Evolutionary conservation across 441 rosid species (phyloP), one percentile per base, ranked within the genome.

Genomic region (Francoa sonchifolia): DNA sequence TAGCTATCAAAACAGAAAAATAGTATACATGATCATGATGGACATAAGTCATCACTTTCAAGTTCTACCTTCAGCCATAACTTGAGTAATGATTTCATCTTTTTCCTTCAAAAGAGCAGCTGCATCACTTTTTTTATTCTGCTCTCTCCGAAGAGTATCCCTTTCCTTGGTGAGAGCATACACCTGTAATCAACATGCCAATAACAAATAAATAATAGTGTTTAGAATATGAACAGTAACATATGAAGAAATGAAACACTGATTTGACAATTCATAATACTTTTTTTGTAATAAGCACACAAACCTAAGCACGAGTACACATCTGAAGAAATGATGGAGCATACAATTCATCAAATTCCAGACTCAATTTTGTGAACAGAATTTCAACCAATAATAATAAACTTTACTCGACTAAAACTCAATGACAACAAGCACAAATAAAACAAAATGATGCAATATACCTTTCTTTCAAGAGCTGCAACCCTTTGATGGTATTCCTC

Each of bases 401-500:
- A n/a, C n/a, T n/a, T n/a, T n/a, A n/a, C n/a, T n/a, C n/a, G n/a
- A n/a, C 13, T 13, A 19, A 9, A 7, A 8, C 13, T 10, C 6
- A 13, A 44, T 41, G 33, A 44, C 39, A 33, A 30, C 18, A 26
- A 38, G 23, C 9, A 54, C 15, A 42, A 42, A 17, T 12, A 25
- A 39, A 19, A 4, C 10, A 9, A 6, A 27, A 19, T 15, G 19
- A n/a, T n/a, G n/a, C n/a, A n/a, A n/a, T 36, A 31, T 43, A 83
- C 99, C 95, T 83, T 86, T 54, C 95, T 83, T 71, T 92, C 99
- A 36, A 92, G 88, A 43, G 82, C 69, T 42, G 89, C 76, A 72
- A 86, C 79, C 69, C 90, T 74, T 69, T 86, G 99, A 72, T 81
- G 96, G 63, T 82, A 92, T 73, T 86, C 96, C 68, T 83, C 99